These are phyloP conservation scores for Rhodotorula diobovata DNA, from an alignment of 768 basidiomycete genomes.

Conservation along the genomic window DNA sequence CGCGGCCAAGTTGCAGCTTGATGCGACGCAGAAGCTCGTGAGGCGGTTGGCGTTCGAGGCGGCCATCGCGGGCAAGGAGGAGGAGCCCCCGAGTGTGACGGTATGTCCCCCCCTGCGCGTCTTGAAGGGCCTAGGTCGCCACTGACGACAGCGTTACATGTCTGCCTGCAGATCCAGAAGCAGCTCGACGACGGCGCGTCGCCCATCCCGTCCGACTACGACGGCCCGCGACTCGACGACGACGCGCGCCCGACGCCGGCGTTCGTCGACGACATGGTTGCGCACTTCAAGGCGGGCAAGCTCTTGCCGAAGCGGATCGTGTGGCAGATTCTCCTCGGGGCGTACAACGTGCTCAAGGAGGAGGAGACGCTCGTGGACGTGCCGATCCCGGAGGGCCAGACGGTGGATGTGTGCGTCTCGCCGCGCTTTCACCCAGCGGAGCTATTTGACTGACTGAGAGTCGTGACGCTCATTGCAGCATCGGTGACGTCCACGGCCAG, in stretches of 20 bases:
- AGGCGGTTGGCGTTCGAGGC: slow-evolving; percentile 53
- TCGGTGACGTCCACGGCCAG: slow-evolving; percentile 91
- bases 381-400: slow-evolving; percentile 67
- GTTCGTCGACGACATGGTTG: slow-evolving; percentile 79
- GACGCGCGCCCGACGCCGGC: slow-evolving; percentile 59
- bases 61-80: slow-evolving; percentile 79
- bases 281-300: slow-evolving; percentile 92
- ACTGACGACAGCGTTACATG: too few relatives aligned
- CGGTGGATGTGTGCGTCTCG: slow-evolving; percentile 58
- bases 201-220: slow-evolving; percentile 66
- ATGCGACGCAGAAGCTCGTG: slow-evolving; percentile 84
- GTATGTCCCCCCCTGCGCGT: slow-evolving; percentile 53
- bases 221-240: slow-evolving; percentile 64
- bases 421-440: too few relatives aligned
- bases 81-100: slow-evolving; percentile 75
- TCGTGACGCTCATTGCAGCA: neutral
- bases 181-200: slow-evolving; percentile 35
- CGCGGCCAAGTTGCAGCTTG: slow-evolving; percentile 69
- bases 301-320: slow-evolving; percentile 65
- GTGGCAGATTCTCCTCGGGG: slow-evolving; percentile 93
- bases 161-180: slow-evolving; percentile 20
- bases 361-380: slow-evolving; percentile 79
- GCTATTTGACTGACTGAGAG: neutral
- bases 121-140: too few relatives aligned
- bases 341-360: slow-evolving; percentile 65